These are phyloP conservation scores for Sporothrix dimorphospora DNA, from an alignment of 2,329 filamentous ascomycete genomes.

Conservation along the genomic window DNA sequence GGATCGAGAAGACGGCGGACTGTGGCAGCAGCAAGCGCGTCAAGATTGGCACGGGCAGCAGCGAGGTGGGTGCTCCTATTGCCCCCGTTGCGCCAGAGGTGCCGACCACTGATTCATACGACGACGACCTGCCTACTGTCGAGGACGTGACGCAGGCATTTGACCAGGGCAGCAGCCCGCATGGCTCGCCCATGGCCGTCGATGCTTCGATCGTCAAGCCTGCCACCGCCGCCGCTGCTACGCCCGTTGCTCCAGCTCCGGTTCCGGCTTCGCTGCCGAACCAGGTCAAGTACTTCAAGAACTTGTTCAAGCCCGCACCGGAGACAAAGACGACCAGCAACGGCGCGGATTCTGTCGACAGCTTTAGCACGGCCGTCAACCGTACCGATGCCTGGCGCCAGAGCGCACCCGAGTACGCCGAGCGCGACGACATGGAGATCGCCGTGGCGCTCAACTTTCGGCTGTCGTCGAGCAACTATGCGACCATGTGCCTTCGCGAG, in stretches of 20 bases:
- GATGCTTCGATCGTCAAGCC: neutral
- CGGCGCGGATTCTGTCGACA: neutral
- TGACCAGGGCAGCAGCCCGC: neutral
- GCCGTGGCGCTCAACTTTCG: slow-evolving; percentile 45
- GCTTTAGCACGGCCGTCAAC: slow-evolving; percentile 30
- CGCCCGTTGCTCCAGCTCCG: neutral
- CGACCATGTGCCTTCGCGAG: slow-evolving; percentile 45
- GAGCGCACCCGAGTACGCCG: slow-evolving; percentile 25
- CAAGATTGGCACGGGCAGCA: slow-evolving; percentile 39
- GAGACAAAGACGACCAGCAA: neutral
- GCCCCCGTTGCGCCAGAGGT: neutral
- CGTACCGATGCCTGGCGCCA: slow-evolving; percentile 31
- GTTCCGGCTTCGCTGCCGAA: neutral
- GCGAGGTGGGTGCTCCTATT: neutral
- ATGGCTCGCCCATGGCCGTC: slow-evolving; percentile 14
- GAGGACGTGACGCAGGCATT: slow-evolving; percentile 19
- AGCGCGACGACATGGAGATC: slow-evolving; percentile 39
- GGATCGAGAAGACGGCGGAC: slow-evolving; percentile 46
- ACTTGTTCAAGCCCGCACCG: slow-evolving; percentile 29
- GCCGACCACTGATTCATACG: neutral
- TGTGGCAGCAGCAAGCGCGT: slow-evolving; percentile 48
- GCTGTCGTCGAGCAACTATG: slow-evolving; percentile 44
- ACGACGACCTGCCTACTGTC: neutral
- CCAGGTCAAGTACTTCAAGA: slow-evolving; percentile 13
- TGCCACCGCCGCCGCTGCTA: neutral